Percentiles rank a stretch among this genome's conserved stretches.
Conservation (phyloP, 257 asterid species). For the Lycium ferocissimum region DNA sequence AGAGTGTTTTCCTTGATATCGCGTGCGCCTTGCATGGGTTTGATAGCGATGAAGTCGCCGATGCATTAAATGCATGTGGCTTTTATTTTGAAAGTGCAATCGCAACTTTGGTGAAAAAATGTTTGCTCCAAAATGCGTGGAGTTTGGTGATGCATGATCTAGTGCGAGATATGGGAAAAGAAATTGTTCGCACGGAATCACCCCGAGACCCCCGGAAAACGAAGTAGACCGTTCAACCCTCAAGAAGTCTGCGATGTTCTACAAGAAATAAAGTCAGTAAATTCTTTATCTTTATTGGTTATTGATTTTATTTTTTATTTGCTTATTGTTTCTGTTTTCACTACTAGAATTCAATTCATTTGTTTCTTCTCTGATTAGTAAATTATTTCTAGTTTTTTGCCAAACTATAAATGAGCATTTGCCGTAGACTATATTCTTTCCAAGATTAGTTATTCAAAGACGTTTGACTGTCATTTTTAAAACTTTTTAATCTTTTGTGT, state of each 20-base stretch:
- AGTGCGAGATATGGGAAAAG: neutral
- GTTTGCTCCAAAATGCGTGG: too few relatives aligned
- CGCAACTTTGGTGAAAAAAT: too few relatives aligned
- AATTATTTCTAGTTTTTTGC: neutral
- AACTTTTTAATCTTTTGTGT: too few relatives aligned
- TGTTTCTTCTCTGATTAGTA: neutral
- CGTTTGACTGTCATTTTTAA: too few relatives aligned
- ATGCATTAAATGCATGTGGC: too few relatives aligned
- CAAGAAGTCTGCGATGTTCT: neutral
- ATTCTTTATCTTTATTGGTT: neutral
- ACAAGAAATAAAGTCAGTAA: conserved; percentile 9
- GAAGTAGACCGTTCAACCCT: neutral
- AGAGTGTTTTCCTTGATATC: too few relatives aligned
- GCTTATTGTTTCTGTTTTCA: neutral
- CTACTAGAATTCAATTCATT: neutral
- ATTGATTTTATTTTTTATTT: neutral
- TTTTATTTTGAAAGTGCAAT: too few relatives aligned
- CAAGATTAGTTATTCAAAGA: too few relatives aligned
- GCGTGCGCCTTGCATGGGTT: too few relatives aligned
- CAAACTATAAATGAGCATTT: too few relatives aligned
- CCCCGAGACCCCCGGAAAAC: neutral
- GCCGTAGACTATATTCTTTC: too few relatives aligned
- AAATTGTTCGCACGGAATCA: neutral
- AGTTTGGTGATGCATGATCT: neutral
- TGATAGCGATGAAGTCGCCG: too few relatives aligned